phyloP scores from a whole-genome alignment of 2,329 filamentous ascomycete genomes.

The Aspergillus pseudonomiae region DNA sequence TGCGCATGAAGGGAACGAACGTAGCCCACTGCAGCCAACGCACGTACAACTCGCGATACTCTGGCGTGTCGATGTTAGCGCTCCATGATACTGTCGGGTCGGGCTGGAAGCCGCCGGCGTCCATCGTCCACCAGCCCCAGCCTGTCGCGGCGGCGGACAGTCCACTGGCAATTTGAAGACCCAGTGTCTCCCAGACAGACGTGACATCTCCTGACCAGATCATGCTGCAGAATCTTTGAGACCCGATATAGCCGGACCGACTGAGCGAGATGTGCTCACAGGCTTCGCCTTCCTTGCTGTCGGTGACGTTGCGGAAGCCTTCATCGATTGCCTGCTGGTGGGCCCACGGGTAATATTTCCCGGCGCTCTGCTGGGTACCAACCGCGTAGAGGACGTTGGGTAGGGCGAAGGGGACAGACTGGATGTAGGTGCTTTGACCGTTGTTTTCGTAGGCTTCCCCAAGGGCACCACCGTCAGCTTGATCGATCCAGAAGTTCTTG shows the following conservation, averaged over 20 bases:
- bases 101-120: conserved; percentile 67
- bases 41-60: conserved; percentile 63
- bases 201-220: conserved; percentile 66
- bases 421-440: conserved; percentile 55
- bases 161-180: conserved; percentile 61
- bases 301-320: conserved; percentile 54
- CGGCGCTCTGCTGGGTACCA: conserved; percentile 59
- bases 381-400: conserved; percentile 57
- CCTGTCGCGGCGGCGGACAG: conserved; percentile 65
- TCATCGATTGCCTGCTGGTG: conserved; percentile 63
- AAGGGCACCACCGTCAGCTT: conserved; percentile 56
- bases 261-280: conserved; percentile 53
- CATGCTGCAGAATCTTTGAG: conserved; percentile 63
- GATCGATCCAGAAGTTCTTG: conserved; percentile 67
- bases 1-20: conserved; percentile 61
- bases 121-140: conserved; percentile 67
- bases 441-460: conserved; percentile 42
- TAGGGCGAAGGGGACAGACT: conserved; percentile 33
- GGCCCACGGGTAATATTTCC: conserved; percentile 62
- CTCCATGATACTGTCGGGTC: conserved; percentile 45
- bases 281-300: conserved; percentile 48
- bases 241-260: conserved; percentile 57
- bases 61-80: conserved; percentile 55
- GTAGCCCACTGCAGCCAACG: conserved; percentile 69
- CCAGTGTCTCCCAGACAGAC: conserved; percentile 60